phyloP scores from a whole-genome alignment of 2,329 filamentous ascomycete genomes.

The Elsinoe fawcettii region DNA sequence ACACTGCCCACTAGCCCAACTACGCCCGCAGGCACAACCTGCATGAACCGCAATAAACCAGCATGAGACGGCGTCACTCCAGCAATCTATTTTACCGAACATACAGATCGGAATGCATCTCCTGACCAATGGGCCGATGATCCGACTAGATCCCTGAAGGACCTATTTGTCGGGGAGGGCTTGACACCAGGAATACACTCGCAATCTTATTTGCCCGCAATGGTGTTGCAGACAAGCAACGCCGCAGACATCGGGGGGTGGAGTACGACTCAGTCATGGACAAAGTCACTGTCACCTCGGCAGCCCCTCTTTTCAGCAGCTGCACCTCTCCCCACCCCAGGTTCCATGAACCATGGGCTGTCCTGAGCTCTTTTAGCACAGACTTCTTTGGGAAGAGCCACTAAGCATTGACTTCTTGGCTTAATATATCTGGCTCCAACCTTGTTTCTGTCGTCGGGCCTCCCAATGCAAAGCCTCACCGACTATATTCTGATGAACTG shows the following conservation, averaged over 20 bases:
- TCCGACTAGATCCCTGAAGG: background rate
- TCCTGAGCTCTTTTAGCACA: background rate
- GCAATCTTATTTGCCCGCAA: background rate
- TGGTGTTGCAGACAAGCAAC: background rate
- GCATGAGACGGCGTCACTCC: slow-evolving; percentile 4
- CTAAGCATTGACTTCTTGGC: slow-evolving; percentile 1
- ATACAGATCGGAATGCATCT: background rate
- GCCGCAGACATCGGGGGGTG: background rate
- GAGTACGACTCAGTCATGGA: background rate
- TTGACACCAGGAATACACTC: background rate
- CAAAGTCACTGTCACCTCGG: background rate
- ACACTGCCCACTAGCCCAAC: background rate
- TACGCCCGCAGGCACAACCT: background rate
- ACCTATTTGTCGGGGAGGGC: background rate
- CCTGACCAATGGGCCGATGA: background rate
- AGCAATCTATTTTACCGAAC: slow-evolving; percentile 11
- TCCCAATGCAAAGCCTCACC: slow-evolving; percentile 7
- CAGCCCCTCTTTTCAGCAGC: background rate
- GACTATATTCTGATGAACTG: background rate
- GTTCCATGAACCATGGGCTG: background rate
- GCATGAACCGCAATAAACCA: slow-evolving; percentile 7
- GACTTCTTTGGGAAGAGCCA: background rate
- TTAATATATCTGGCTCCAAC: background rate
- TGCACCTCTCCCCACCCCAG: background rate
- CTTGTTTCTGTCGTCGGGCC: slow-evolving; percentile 7